Conservation (phyloP, 2,329 filamentous ascomycete genomes). For the Graphilbum ipis-grandicollis region DNA sequence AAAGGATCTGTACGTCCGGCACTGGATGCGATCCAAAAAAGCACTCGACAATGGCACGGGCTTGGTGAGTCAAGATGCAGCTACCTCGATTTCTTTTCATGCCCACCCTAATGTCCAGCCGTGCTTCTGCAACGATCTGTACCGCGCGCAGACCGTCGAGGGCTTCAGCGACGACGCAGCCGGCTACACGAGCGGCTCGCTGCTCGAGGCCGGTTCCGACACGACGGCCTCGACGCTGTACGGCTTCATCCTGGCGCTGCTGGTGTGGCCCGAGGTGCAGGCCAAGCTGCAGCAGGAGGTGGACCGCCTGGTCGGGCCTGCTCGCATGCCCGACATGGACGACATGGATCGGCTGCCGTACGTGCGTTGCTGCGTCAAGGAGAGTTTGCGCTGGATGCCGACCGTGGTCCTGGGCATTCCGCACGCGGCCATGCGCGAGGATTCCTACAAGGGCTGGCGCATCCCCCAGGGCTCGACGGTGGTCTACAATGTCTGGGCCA, state of each 20-base stretch:
- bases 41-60: no score
- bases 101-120: slow-evolving; percentile 15
- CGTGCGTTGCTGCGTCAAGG: slow-evolving; percentile 23
- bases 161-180: slow-evolving; percentile 14
- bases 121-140: slow-evolving; percentile 6
- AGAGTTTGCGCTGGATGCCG: slow-evolving; percentile 26
- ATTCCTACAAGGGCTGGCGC: slow-evolving; percentile 23
- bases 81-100: no score
- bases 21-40: no score
- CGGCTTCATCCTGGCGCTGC: slow-evolving; percentile 28
- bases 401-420: slow-evolving; percentile 21
- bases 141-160: slow-evolving; percentile 9
- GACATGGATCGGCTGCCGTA: slow-evolving; percentile 23
- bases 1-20: no score
- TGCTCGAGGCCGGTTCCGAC: slow-evolving; percentile 22
- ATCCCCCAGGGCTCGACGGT: slow-evolving; percentile 27
- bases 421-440: slow-evolving; percentile 22
- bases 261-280: slow-evolving; percentile 22
- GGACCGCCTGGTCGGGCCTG: slow-evolving; percentile 21
- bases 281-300: slow-evolving; percentile 21
- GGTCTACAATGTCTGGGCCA: slow-evolving; percentile 22
- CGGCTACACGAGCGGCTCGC: slow-evolving; percentile 15
- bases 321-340: slow-evolving; percentile 19
- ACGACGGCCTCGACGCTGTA: slow-evolving; percentile 22
- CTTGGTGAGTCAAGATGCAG: no score